Conservation (phyloP, 345 rosid species). For the Limnanthes douglasii region DNA sequence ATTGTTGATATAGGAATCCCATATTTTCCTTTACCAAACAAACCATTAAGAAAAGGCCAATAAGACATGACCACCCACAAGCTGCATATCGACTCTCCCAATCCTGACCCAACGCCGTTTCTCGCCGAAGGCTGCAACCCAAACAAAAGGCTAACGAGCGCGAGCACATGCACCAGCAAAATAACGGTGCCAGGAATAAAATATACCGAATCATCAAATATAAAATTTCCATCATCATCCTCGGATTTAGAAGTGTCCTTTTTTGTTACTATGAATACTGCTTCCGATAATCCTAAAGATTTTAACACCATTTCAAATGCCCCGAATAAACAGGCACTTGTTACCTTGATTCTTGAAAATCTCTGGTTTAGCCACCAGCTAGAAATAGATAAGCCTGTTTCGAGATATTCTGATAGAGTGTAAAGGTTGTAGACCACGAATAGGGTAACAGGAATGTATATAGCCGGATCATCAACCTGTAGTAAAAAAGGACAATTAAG, state of each 20-base stretch:
- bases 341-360: slow-evolving; percentile 6
- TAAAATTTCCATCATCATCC: not conserved
- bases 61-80: slow-evolving; percentile 25
- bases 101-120: slow-evolving; percentile 10
- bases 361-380: slow-evolving; percentile 1
- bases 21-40: slow-evolving; percentile 36
- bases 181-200: not conserved
- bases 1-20: slow-evolving; percentile 46
- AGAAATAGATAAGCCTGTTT: no score
- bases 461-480: not conserved
- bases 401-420: not conserved
- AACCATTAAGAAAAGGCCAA: slow-evolving; percentile 33
- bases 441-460: not conserved
- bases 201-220: not conserved
- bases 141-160: no score
- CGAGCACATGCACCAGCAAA: not conserved
- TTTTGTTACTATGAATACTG: slow-evolving; percentile 32
- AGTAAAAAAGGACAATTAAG: not conserved
- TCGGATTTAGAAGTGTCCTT: slow-evolving; percentile 14
- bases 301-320: slow-evolving; percentile 14
- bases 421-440: not conserved
- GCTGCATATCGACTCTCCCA: slow-evolving; percentile 22
- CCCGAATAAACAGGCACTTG: slow-evolving; percentile 28
- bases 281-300: slow-evolving; percentile 31
- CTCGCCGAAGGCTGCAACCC: not conserved